Evolutionary conservation across 2,329 filamentous ascomycete species (phyloP).

Genomic region (Aspergillus sp.): DNA sequence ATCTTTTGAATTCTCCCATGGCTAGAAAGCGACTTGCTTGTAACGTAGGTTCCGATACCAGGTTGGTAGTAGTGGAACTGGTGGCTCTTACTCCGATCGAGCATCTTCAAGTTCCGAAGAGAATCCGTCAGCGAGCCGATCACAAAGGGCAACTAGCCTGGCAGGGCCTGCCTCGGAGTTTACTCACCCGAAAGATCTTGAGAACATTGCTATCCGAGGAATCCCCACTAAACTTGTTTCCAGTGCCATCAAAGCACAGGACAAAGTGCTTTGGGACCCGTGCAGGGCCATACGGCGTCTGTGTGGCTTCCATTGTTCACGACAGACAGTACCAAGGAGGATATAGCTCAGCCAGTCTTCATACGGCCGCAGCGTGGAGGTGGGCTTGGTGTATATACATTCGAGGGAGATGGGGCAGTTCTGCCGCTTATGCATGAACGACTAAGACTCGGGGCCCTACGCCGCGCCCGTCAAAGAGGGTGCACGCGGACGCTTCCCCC

Average conservation of each 20-base stretch:
- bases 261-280: constrained; percentile 41
- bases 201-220: constrained; percentile 51
- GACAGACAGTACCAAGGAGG: not conserved
- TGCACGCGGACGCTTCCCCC: constrained; percentile 3
- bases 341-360: not conserved
- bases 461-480: not conserved
- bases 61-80: constrained; percentile 49
- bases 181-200: constrained; percentile 48
- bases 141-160: constrained; percentile 3
- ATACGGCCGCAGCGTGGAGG: not conserved
- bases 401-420: not conserved
- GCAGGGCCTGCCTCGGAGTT: not conserved
- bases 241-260: constrained; percentile 49
- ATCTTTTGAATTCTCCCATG: constrained; percentile 48
- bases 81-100: constrained; percentile 42
- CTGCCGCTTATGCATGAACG: constrained; percentile 10
- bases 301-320: constrained; percentile 7
- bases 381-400: not conserved
- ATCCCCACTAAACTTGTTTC: constrained; percentile 48
- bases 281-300: constrained; percentile 23
- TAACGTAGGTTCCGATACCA: constrained; percentile 50
- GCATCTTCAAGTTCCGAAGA: constrained; percentile 32
- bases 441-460: not conserved
- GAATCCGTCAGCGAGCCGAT: not conserved
- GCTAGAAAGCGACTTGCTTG: constrained; percentile 34